Conservation (phyloP, 768 basidiomycete species). For the Pleurotus giganteus region DNA sequence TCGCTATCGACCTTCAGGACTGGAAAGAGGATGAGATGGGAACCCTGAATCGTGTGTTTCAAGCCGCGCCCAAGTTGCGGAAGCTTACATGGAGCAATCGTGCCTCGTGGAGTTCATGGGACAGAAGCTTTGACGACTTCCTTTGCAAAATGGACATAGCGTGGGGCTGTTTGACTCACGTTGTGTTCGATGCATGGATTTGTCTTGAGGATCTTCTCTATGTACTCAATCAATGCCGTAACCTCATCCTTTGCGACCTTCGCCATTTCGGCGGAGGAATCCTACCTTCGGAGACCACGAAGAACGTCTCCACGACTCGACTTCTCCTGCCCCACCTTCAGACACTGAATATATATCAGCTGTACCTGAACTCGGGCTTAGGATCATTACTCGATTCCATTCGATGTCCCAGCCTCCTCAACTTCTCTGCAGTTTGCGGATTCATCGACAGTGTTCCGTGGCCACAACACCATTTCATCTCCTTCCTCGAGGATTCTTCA, state of each 20-base stretch:
- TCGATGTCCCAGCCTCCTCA: constrained; percentile 15
- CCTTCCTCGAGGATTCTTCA: constrained; percentile 7
- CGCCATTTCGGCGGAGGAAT: constrained; percentile 17
- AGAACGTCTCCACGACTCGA: constrained; percentile 3
- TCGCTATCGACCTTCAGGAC: constrained; percentile 19
- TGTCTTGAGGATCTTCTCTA: constrained; percentile 16
- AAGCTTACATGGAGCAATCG: constrained; percentile 19
- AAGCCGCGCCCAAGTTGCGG: constrained; percentile 15
- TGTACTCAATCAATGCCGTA: constrained; percentile 20
- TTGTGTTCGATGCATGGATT: constrained; percentile 20
- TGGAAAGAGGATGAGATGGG: constrained; percentile 17
- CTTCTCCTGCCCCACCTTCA: constrained; percentile 17
- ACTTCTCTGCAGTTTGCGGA: constrained; percentile 18
- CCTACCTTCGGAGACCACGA: not conserved
- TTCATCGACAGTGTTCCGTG: constrained; percentile 13
- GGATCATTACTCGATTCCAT: constrained; percentile 19
- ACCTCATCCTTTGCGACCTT: constrained; percentile 16
- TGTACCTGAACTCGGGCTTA: constrained; percentile 19
- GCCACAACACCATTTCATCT: constrained; percentile 7
- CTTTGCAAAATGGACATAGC: constrained; percentile 13
- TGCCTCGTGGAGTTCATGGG: constrained; percentile 18
- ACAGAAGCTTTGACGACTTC: constrained; percentile 15
- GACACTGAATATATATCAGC: constrained; percentile 19
- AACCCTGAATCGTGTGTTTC: constrained; percentile 15
- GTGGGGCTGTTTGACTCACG: constrained; percentile 19